These are phyloP conservation scores for Mycena vitilis DNA, from an alignment of 768 basidiomycete species.

Conservation along the genomic window DNA sequence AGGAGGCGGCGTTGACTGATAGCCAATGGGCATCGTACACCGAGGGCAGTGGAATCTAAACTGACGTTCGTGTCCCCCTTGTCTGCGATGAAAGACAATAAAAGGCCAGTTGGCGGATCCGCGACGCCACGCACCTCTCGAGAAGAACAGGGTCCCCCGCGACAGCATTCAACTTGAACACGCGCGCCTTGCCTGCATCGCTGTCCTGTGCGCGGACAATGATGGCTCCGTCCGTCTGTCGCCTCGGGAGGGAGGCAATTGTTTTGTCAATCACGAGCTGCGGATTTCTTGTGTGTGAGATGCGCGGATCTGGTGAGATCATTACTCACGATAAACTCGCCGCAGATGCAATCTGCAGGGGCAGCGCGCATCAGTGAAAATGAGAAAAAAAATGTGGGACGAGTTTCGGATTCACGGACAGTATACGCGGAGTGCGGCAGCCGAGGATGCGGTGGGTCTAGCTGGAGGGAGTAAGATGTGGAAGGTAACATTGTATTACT, in stretches of 20 bases:
- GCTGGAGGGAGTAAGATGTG: constrained; percentile 54
- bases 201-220: constrained; percentile 82
- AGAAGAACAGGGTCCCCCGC: constrained; percentile 77
- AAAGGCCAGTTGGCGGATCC: not conserved
- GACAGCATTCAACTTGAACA: constrained; percentile 90
- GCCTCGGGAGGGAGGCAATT: constrained; percentile 73
- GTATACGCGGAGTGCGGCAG: constrained; percentile 83
- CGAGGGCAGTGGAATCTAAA: constrained; percentile 78
- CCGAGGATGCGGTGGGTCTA: constrained; percentile 82
- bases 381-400: constrained; percentile 16
- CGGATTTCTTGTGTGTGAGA: not conserved
- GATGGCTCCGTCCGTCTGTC: constrained; percentile 82
- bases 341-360: constrained; percentile 82
- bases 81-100: constrained; percentile 48
- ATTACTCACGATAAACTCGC: constrained; percentile 82
- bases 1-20: constrained; percentile 84
- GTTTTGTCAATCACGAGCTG: constrained; percentile 88
- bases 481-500: not conserved
- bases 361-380: constrained; percentile 21
- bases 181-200: constrained; percentile 64
- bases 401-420: constrained; percentile 59
- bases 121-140: constrained; percentile 69
- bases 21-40: constrained; percentile 76
- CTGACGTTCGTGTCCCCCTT: constrained; percentile 80
- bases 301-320: not conserved